phyloP scores from a whole-genome alignment of 192 early-diverging fungal species.

The Entrophospora sp. region DNA sequence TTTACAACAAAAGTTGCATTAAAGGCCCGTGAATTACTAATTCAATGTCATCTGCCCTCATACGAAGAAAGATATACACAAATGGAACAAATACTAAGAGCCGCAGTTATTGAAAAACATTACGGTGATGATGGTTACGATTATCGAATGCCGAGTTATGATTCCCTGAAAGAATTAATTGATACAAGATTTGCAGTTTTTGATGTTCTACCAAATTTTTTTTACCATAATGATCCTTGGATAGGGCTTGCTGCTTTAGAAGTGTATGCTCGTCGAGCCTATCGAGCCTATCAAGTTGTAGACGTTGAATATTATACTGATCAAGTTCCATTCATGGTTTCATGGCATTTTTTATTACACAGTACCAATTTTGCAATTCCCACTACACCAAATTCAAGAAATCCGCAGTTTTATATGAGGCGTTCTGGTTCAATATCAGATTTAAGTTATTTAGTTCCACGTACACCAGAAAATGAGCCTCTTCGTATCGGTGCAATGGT shows the following conservation, averaged over 20 bases:
- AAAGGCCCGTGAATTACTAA: conserved; percentile 91
- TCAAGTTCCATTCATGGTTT: conserved; percentile 54
- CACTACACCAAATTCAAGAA: conserved; percentile 25
- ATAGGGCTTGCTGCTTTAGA: conserved; percentile 83
- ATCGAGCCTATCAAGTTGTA: conserved; percentile 93
- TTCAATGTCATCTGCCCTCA: conserved; percentile 86
- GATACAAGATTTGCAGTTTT: conserved; percentile 92
- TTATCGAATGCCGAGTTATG: conserved; percentile 64
- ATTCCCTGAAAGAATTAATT: conserved; percentile 74
- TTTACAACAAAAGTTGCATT: conserved; percentile 81
- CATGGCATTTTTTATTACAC: conserved; percentile 71
- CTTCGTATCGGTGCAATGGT: conserved; percentile 83
- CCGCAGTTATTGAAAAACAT: conserved; percentile 64
- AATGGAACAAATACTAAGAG: conserved; percentile 76
- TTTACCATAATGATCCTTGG: conserved; percentile 75
- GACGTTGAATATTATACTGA: conserved; percentile 70
- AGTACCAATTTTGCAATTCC: conserved; percentile 35
- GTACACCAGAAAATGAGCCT: conserved; percentile 60
- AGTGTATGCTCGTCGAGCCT: conserved; percentile 94
- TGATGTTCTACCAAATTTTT: conserved; percentile 89
- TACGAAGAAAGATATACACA: conserved; percentile 78
- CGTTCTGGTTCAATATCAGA: conserved; percentile 75
- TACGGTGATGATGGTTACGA: conserved; percentile 66
- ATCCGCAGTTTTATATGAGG: conserved; percentile 40
- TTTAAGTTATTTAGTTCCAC: conserved; percentile 67